Conservation (phyloP, 1,284 basidiomycete species). For the Cryptococcus hybrid region DNA sequence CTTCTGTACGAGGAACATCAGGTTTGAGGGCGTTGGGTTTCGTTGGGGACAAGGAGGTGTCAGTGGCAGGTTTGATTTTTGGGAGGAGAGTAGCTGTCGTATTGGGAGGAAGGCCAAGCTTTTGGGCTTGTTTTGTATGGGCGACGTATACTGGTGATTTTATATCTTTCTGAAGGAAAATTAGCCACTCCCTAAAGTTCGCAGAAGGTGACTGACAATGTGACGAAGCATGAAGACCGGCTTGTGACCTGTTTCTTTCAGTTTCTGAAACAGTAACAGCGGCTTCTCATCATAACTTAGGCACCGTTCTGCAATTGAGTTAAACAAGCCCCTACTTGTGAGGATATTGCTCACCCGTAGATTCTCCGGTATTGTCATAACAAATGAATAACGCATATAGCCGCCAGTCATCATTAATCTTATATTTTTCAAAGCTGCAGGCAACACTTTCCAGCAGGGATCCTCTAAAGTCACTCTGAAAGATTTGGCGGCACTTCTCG, state of each 20-base stretch:
- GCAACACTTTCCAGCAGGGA: slow-evolving; percentile 96
- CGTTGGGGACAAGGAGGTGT: slow-evolving; percentile 34
- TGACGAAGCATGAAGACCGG: slow-evolving; percentile 99
- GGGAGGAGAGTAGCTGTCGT: slow-evolving; percentile 31
- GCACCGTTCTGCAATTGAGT: slow-evolving; percentile 69
- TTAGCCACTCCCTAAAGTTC: slow-evolving; percentile 18
- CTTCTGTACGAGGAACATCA: slow-evolving; percentile 11
- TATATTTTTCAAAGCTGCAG: slow-evolving; percentile 98
- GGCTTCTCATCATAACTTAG: slow-evolving; percentile 98
- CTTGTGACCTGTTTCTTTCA: slow-evolving; percentile 96
- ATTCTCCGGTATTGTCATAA: slow-evolving; percentile 81
- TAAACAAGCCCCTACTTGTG: no score
- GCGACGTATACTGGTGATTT: slow-evolving; percentile 94
- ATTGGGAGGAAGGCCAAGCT: slow-evolving; percentile 37
- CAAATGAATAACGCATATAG: slow-evolving; percentile 99
- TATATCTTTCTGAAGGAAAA: slow-evolving; percentile 62
- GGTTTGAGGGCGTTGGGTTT: slow-evolving; percentile 18
- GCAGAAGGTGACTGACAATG: slow-evolving; percentile 61
- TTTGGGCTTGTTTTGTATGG: slow-evolving; percentile 79
- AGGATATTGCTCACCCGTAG: slow-evolving; percentile 59
- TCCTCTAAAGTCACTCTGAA: slow-evolving; percentile 76
- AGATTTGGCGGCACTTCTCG: slow-evolving; percentile 50
- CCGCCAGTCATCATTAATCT: slow-evolving; percentile 98
- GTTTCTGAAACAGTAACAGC: slow-evolving; percentile 89
- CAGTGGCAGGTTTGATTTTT: slow-evolving; percentile 29